These are phyloP conservation scores for Jamesozyma jinghongensis DNA, from an alignment of 805 yeast species.

Conservation along the genomic window DNA sequence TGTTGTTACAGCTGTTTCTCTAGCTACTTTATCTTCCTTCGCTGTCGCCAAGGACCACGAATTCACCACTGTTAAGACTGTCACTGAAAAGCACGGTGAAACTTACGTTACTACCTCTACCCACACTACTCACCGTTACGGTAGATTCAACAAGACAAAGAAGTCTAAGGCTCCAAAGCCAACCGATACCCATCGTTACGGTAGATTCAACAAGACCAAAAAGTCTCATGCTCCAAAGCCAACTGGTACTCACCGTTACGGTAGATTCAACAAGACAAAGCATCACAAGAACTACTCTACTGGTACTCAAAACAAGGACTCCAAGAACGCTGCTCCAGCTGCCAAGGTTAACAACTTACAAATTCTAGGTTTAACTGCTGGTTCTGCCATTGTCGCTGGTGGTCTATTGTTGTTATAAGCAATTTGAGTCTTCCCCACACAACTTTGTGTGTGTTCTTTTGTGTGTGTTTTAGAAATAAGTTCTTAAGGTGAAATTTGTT, in stretches of 20 bases:
- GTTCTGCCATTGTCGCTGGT: conserved; percentile 44
- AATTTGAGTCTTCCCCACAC: no score
- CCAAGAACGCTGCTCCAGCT: conserved; percentile 11
- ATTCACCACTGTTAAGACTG: conserved; percentile 11
- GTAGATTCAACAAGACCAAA: conserved; percentile 40
- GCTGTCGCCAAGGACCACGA: conserved; percentile 18
- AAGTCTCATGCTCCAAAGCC: conserved; percentile 26
- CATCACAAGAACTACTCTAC: conserved; percentile 29
- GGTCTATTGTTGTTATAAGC: conserved; percentile 37
- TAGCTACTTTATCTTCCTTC: conserved; percentile 31
- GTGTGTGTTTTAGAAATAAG: no score
- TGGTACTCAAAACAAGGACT: conserved; percentile 33
- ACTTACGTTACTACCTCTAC: conserved; percentile 23
- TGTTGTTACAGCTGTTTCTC: conserved; percentile 34
- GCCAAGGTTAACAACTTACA: conserved; percentile 19
- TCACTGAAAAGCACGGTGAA: conserved; percentile 18
- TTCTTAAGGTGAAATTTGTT: no score
- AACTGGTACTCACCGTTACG: conserved; percentile 48
- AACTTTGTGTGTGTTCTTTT: no score
- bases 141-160: conserved; percentile 38
- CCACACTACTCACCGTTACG: conserved; percentile 43
- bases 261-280: conserved; percentile 39
- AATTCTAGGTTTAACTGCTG: conserved; percentile 30
- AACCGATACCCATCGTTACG: conserved; percentile 49
- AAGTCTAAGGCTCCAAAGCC: conserved; percentile 27